Base-by-base conservation (phyloP, 2,329 filamentous ascomycete species). In the Botryotinia globosa region DNA sequence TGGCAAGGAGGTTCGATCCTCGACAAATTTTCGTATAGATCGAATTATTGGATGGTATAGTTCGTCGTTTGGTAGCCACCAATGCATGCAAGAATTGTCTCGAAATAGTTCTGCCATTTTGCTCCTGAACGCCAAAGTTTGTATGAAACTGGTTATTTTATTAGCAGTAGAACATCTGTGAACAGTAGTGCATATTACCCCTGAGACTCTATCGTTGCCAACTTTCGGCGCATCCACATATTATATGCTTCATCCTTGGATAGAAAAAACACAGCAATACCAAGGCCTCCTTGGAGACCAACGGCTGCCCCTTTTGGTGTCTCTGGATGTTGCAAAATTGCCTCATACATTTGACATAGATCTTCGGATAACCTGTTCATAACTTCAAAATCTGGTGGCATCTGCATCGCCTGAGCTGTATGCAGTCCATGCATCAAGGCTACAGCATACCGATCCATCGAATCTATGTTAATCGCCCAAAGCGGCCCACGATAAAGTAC, bases 1-100 rank as follows among this genome's bases (percentile, higher is more conserved):
- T 0, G 87, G 88, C 32, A 85, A 88, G 12, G 87, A 84, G 74
- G 89, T 92, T 65, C 93, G 88, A 76, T 96, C 93, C 77, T 93
- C 90, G 42, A 94, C 93, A 82, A 97, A 94, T 59, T 89, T 87
- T 32, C 94, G 91, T 74, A 97, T 90, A 71, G 88, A 91, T 69
- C 90, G 90, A 71, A 98, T 86, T 59, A 97, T 88, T 0, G 88
- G 87, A 18, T 88, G 91, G 78, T 92, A 92, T 2, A 88, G 89
- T 83, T 95, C 92, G 75, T 93, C 89, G 80, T 96, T 88, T 3
- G 94, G 93, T 4, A 98, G 87, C 96, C 96, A 99, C 93, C 94
- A 98, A 73, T 91, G 86, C 62, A 88, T 88, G 70, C 94, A 89
- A 32, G 90, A 89, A 22, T 89, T 87, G 61, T 93, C 88, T 74